Evolutionary conservation across 345 rosid species (phyloP).

Genomic region (Trapa incisa): DNA sequence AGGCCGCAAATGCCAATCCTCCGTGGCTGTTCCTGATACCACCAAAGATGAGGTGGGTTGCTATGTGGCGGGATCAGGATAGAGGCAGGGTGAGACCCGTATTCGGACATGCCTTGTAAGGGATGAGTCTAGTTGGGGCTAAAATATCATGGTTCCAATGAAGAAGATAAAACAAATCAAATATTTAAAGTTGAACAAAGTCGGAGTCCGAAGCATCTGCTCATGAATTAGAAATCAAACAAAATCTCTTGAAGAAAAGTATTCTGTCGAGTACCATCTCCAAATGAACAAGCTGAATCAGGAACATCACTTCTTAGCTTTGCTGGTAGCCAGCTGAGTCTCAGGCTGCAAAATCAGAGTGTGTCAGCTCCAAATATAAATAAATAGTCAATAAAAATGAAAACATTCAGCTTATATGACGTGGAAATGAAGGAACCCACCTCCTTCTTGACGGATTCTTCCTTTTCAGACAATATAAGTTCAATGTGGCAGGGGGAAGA

Average conservation of each 20-base stretch:
- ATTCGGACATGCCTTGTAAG: no score
- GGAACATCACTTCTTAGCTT: slow-evolving; percentile 23
- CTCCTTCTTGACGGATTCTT: slow-evolving; percentile 31
- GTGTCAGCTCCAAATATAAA: background rate
- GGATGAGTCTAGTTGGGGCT: no score
- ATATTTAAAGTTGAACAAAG: background rate
- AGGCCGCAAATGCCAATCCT: no score
- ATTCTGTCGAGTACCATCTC: background rate
- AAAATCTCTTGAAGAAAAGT: background rate
- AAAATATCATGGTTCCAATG: no score
- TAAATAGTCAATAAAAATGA: background rate
- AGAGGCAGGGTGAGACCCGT: no score
- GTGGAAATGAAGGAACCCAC: slow-evolving; percentile 3
- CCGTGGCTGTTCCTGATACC: no score
- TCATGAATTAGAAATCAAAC: background rate
- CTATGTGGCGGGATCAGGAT: no score
- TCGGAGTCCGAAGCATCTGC: background rate
- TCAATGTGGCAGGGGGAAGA: slow-evolving; percentile 40
- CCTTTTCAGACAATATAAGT: slow-evolving; percentile 29
- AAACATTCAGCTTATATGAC: background rate
- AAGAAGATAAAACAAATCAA: no score
- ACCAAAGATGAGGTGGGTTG: no score
- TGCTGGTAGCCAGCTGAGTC: slow-evolving; percentile 21
- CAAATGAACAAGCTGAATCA: background rate
- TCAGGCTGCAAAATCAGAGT: slow-evolving; percentile 21